A percentile compares a stretch with the other conserved stretches of the same genome.
These are phyloP conservation scores for Tuber umbilicatum DNA, from an alignment of 495 filamentous ascomycete genomes.

Conservation along the genomic window DNA sequence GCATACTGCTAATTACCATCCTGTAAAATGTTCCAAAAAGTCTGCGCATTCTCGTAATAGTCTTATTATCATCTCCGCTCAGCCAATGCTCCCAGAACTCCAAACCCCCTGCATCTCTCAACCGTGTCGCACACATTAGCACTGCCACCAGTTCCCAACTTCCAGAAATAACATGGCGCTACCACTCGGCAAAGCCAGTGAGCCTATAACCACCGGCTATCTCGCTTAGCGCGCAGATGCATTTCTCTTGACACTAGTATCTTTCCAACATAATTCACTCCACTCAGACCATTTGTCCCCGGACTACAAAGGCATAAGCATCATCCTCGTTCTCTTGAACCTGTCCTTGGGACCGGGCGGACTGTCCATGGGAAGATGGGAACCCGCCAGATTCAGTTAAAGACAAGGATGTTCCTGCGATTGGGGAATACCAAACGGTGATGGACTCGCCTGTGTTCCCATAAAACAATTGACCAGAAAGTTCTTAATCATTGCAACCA, in stretches of 20 bases:
- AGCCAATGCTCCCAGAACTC: conserved; percentile 90
- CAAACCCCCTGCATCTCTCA: conserved; percentile 76
- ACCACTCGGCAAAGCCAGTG: conserved; percentile 53
- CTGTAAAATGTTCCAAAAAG: conserved; percentile 74
- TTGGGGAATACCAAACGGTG: conserved; percentile 70
- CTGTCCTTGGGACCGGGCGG: conserved; percentile 17
- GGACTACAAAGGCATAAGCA: conserved; percentile 94
- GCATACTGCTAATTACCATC: conserved; percentile 71
- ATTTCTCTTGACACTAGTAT: conserved; percentile 70
- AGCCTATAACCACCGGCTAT: conserved; percentile 56
- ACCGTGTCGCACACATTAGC: conserved; percentile 78
- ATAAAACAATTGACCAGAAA: conserved; percentile 72
- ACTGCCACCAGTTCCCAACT: conserved; percentile 74
- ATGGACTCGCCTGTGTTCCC: conserved; percentile 85
- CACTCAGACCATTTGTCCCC: conserved; percentile 79
- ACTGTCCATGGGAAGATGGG: conserved; percentile 16
- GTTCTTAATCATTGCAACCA: conserved; percentile 74
- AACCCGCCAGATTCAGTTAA: conserved; percentile 45
- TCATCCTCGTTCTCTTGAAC: conserved; percentile 57
- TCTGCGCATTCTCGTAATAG: conserved; percentile 82
- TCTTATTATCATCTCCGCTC: conserved; percentile 62
- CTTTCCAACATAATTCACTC: conserved; percentile 74
- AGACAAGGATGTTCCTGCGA: conserved; percentile 57
- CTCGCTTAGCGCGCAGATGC: conserved; percentile 81
- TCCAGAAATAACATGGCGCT: conserved; percentile 63